Percentiles rank a stretch among this genome's conserved stretches.
Evolutionary conservation across 2,329 filamentous ascomycete genomes (phyloP).

Genomic region (Trichophyton benhamiae): DNA sequence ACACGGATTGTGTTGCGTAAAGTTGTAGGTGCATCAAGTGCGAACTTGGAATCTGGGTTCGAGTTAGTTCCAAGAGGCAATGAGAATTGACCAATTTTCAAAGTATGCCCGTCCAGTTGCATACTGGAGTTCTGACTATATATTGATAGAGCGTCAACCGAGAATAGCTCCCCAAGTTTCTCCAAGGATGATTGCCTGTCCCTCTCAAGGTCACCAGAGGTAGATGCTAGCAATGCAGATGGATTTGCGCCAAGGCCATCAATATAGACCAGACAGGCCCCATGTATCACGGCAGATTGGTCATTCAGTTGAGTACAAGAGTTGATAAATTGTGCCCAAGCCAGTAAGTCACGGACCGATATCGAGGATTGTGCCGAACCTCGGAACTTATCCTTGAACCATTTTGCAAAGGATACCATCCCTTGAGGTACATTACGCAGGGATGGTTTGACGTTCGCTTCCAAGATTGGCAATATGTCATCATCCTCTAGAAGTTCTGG

Average conservation of each 20-base stretch:
- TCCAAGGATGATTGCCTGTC: conserved; percentile 63
- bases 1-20: conserved; percentile 82
- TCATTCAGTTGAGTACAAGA: conserved; percentile 41
- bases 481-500: conserved; percentile 71
- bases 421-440: conserved; percentile 48
- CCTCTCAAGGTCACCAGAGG: conserved; percentile 53
- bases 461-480: conserved; percentile 78
- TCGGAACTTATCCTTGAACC: conserved; percentile 76
- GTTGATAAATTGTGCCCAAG: conserved; percentile 91
- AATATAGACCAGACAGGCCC: conserved; percentile 88
- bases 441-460: conserved; percentile 53
- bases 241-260: conserved; percentile 93
- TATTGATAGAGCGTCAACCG: conserved; percentile 48
- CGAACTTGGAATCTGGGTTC: conserved; percentile 50
- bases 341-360: conserved; percentile 82
- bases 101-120: conserved; percentile 37
- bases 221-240: conserved; percentile 67
- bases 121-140: conserved; percentile 56
- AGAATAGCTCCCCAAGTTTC: conserved; percentile 57
- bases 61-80: conserved; percentile 44
- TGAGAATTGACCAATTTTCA: conserved; percentile 65
- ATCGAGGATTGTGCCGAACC: conserved; percentile 64
- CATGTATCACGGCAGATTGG: conserved; percentile 55
- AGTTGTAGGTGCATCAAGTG: conserved; percentile 81
- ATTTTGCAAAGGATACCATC: conserved; percentile 79